A percentile compares a stretch with the other conserved stretches of the same genome.
Evolutionary conservation across 768 basidiomycete genomes (phyloP).

Genomic region (Hemileccinum impolitum): DNA sequence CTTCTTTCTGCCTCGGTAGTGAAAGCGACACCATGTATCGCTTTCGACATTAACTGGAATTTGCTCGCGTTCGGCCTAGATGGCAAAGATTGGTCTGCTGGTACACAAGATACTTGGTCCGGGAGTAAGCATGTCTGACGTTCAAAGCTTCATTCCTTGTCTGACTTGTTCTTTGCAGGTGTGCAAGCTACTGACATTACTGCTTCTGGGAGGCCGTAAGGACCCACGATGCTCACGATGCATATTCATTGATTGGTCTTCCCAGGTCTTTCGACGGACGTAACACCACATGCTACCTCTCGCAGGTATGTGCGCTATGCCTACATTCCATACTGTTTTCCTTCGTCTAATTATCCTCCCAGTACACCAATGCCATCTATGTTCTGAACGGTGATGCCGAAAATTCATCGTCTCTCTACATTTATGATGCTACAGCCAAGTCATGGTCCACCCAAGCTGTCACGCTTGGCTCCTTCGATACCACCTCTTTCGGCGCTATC

Average conservation of each 20-base stretch:
- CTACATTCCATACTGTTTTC: not conserved
- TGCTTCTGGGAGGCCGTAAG: conserved; percentile 74
- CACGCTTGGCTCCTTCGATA: conserved; percentile 54
- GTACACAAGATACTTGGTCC: conserved; percentile 66
- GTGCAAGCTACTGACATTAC: conserved; percentile 62
- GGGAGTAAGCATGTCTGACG: conserved; percentile 38
- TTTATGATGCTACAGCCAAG: conserved; percentile 70
- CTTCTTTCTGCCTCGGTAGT: conserved; percentile 36
- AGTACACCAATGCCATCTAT: conserved; percentile 87
- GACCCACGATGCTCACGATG: conserved; percentile 2
- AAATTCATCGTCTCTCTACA: conserved; percentile 68
- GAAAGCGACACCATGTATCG: conserved; percentile 56
- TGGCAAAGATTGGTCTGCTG: conserved; percentile 81
- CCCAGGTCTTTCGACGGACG: conserved; percentile 61
- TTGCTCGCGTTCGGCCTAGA: conserved; percentile 83
- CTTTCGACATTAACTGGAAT: conserved; percentile 80
- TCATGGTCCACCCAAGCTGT: conserved; percentile 78
- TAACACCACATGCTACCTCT: conserved; percentile 69
- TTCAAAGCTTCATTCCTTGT: not conserved
- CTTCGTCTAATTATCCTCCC: conserved; percentile 10
- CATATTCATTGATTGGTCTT: not conserved
- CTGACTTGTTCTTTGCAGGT: conserved; percentile 17
- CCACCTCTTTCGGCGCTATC: conserved; percentile 61
- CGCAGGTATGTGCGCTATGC: conserved; percentile 44
- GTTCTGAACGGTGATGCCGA: conserved; percentile 73